Evolutionary conservation across 257 asterid genomes (phyloP), one percentile per base, ranked within the genome.

Genomic region (Solanum piurae): DNA sequence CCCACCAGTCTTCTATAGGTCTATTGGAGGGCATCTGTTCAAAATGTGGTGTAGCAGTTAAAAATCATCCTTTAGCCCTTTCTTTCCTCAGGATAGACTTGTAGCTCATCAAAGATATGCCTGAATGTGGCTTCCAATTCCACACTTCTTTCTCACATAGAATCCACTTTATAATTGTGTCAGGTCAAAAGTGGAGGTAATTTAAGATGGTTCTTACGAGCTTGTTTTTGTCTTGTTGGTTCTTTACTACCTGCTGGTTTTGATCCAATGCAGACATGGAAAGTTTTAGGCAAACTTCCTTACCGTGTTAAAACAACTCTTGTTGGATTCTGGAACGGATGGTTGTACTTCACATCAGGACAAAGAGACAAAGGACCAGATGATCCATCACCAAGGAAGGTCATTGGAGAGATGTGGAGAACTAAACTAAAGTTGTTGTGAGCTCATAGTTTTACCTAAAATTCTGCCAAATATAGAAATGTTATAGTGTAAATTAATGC

Each of bases 391-490:
- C 99, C 98, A 36, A 94, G 88, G 85, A 96, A 95, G 92, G 99
- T 95, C 86, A 87, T 94, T 52, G 99, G 98, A 86, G 98, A 96
- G 89, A 87, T 94, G 98, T 96, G 99, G 98, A 94, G 97, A 91
- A 94, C 98, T 20, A 92, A 94, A 88, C 91, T 96, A 88, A 86
- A 84, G 49, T 86, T 95, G 64, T 85, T 95, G 8, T 93, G 91
- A 93, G 52, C 88, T 82, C 69, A 49, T 82, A 49, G 8, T 49
- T 49, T 82, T 82, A 79, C 66, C 16, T 79, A 25, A 42, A 27
- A 8, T 80, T 80, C 85, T 46, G 66, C 27, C 42, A 29, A 27
- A 16, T 44, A 49, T 20, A 82, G 86, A 49, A 46, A 80, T 42
- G 66, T 49, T 29, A 5, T 16, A 18, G 85, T 80, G 85, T 80